Base-by-base conservation (phyloP, 2,329 filamentous ascomycete species). In the Colletotrichum sp. region DNA sequence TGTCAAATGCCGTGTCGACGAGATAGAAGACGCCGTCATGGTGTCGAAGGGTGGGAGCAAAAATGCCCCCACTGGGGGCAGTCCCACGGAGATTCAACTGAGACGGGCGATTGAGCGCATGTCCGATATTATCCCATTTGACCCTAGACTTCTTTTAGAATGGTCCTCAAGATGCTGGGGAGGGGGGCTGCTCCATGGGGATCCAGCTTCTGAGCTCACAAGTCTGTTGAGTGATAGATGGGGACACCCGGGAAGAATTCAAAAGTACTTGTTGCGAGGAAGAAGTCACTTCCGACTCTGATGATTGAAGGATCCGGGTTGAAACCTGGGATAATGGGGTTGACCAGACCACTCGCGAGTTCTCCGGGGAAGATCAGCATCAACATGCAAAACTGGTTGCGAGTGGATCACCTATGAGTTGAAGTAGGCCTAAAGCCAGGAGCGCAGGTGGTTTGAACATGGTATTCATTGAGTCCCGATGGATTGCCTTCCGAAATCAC, bases 301-400 rank as follows among this genome's bases (percentile, higher is more conserved):
- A 77, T 72, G 34, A 78, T 77, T 2, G 63, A 69, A 7, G 77
- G 77, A 36, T 78, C 77, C 6, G 77, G 77, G 36, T 78, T 78
- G 65, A 78, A 78, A 3, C 77, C 77, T 2, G 77, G 77, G 13
- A 78, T 75, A 18, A 78, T 78, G 6, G 77, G 77, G 16, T 78
- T 78, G 13, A 75, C 30, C 12, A 78, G 59, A 15, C 64, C 64
- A 26, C 12, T 55, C 12, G 28, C 69, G 8, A 68, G 49, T 12
- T 49, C 72, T 75, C 5, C 8, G 9, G 18, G 8, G 5, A 68
- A 3, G 24, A 28, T 57, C 21, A 68, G 30, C 44, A 49, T 36
- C 60, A 8, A 34, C 9, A 10, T 21, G 10, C 8, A 2, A 2
- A 10, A 6, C 0, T n/a, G n/a, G 8, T 49, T 57, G 15, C 10